Evolutionary conservation across 2,329 filamentous ascomycete species (phyloP), one percentile per base, ranked within the genome.

Genomic region (Metarhizium brunneum): DNA sequence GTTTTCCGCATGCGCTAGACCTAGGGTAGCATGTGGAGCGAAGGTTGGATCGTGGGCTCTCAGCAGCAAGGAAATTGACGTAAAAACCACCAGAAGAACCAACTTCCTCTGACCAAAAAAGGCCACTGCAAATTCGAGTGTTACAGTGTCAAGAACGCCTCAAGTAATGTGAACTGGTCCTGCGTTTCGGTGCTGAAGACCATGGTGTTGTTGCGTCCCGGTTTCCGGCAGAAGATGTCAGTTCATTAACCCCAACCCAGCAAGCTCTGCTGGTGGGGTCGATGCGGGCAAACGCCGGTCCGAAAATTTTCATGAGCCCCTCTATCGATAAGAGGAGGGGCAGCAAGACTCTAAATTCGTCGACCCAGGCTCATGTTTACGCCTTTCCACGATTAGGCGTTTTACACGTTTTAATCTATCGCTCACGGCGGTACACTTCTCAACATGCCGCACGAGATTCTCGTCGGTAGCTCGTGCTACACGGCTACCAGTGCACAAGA

Each of bases 401-500:
- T 48, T n/a, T 48, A 30, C 45, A n/a, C 45, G 25, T 13, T 29
- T 48, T 30, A 14, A 48, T 29, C 5, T 16, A 48, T 57, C 55
- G 55, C 52, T 29, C 18, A 54, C 55, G 40, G 51, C 51, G 52
- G 30, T 47, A 47, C 18, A 3, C 40, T 59, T 20, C 54, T 60
- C 59, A 65, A 54, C 57, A 71, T 71, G 69, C 59, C 62, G 57
- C 66, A 67, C 65, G 66, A 69, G 58, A 63, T 67, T 53, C 68
- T 75, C 56, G 65, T 73, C 56, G 72, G 72, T 60, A 65, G 69
- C 60, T 69, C 78, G 55, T 83, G 82, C 69, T 81, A 78, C 68
- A 76, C 75, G 56, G 63, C 66, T 53, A 70, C 71, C 57, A 70
- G 73, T 64, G 65, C 75, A 57, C 69, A 74, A 60, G 73, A 76